Evolutionary conservation across 345 rosid genomes (phyloP).

Genomic region (Hibiscus mutabilis): DNA sequence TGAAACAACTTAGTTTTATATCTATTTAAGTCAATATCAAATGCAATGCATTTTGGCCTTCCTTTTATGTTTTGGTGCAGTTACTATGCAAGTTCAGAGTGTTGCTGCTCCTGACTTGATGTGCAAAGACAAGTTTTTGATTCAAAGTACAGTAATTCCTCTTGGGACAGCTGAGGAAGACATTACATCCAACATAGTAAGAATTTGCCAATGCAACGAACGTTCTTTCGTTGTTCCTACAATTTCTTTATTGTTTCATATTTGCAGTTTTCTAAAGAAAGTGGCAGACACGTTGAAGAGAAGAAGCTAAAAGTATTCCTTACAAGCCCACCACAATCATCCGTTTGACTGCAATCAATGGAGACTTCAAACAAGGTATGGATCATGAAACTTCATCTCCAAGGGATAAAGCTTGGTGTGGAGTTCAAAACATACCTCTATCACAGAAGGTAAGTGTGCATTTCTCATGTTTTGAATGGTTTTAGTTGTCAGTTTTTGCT

Average conservation of each 20-base stretch:
- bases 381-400: slow-evolving; percentile 16
- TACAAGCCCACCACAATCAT: slow-evolving; percentile 26
- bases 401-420: slow-evolving; percentile 18
- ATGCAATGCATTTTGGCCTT: not conserved
- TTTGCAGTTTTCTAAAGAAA: slow-evolving; percentile 38
- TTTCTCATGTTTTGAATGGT: not conserved
- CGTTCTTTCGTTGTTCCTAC: not conserved
- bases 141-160: slow-evolving; percentile 45
- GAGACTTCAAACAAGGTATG: slow-evolving; percentile 28
- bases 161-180: slow-evolving; percentile 34
- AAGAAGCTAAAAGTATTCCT: slow-evolving; percentile 46
- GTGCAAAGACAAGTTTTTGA: slow-evolving; percentile 57
- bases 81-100: slow-evolving; percentile 48
- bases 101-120: slow-evolving; percentile 40
- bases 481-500: too few species aligned
- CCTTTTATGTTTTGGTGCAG: slow-evolving; percentile 20
- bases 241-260: not conserved
- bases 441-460: slow-evolving; percentile 27
- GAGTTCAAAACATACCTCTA: too few species aligned
- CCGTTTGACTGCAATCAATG: too few species aligned
- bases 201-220: not conserved
- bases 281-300: slow-evolving; percentile 35
- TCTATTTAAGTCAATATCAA: not conserved
- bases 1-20: not conserved
- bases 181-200: slow-evolving; percentile 35